These are phyloP conservation scores for Aechmea fasciata DNA, from an alignment of 176 grass and related monocot genomes.

Conservation along the genomic window DNA sequence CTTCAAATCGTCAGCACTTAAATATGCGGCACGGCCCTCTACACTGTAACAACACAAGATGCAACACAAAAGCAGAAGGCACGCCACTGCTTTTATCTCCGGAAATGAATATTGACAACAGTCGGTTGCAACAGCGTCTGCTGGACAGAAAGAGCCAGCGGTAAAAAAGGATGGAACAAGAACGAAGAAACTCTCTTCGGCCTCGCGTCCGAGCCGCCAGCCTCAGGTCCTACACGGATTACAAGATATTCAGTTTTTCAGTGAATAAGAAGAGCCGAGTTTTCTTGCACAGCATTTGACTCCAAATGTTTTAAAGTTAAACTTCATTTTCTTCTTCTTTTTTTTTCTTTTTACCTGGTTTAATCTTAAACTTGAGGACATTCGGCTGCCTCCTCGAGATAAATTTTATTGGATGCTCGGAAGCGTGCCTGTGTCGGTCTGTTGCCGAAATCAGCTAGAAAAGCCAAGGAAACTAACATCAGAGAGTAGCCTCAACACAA, in stretches of 20 bases:
- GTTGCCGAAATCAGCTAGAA: conserved; percentile 80
- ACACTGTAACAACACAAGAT: neutral
- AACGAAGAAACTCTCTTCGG: conserved; percentile 59
- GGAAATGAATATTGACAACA: conserved; percentile 87
- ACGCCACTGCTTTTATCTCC: conserved; percentile 37
- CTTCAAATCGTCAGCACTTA: no score
- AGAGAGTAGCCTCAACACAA: neutral
- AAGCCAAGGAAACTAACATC: conserved; percentile 8
- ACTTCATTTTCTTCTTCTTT: no score
- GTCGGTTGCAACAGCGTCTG: conserved; percentile 88
- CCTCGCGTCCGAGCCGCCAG: conserved; percentile 43
- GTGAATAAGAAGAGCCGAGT: no score
- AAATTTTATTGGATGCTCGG: conserved; percentile 98
- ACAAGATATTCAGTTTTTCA: neutral
- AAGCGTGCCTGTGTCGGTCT: conserved; percentile 72
- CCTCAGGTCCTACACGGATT: conserved; percentile 46
- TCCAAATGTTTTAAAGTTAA: no score
- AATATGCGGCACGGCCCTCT: neutral
- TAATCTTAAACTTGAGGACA: conserved; percentile 94
- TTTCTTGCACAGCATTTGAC: no score
- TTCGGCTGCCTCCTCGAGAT: conserved; percentile 76
- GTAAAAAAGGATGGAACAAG: conserved; percentile 86
- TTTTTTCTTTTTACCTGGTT: conserved; percentile 52
- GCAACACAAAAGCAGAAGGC: neutral
- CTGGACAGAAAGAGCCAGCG: conserved; percentile 77